Evolutionary conservation across 78 protist genomes (phyloP).

Genomic region (Anaeramoeba flamelloides): DNA sequence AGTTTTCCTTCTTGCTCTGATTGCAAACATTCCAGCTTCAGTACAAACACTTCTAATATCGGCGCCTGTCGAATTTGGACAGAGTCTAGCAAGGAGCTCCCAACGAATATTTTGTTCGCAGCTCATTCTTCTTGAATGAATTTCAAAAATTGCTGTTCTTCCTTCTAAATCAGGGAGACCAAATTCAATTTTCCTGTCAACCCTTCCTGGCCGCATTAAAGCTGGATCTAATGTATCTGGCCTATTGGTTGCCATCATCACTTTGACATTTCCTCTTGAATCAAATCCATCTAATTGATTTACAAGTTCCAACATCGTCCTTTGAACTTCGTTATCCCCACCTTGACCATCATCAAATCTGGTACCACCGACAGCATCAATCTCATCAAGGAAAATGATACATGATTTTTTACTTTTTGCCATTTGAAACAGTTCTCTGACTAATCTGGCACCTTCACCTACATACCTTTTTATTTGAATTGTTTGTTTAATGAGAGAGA

Average conservation of each 20-base stretch:
- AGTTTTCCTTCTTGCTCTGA: conserved; percentile 54
- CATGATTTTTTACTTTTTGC: conserved; percentile 91
- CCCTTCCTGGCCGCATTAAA: conserved; percentile 90
- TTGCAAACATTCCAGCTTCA: conserved; percentile 81
- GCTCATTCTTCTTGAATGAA: conserved; percentile 68
- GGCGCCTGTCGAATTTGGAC: conserved; percentile 85
- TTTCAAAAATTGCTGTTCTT: conserved; percentile 72
- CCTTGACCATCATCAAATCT: conserved; percentile 87
- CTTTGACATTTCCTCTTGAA: conserved; percentile 95
- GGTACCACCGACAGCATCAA: conserved; percentile 97
- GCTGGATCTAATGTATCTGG: conserved; percentile 98
- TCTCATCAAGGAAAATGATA: conserved; percentile 94
- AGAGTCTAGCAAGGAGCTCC: conserved; percentile 93
- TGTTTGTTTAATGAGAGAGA: no score
- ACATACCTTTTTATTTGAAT: no score
- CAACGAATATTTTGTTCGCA: conserved; percentile 82
- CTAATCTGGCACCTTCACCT: conserved; percentile 97
- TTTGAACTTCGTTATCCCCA: conserved; percentile 96
- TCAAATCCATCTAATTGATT: conserved; percentile 99
- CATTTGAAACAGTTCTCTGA: conserved; percentile 93
- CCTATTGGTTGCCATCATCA: conserved; percentile 94
- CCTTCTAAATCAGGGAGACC: conserved; percentile 91
- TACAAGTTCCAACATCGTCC: conserved; percentile 98
- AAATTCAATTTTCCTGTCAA: conserved; percentile 90
- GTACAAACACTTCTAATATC: conserved; percentile 36